phyloP scores from a whole-genome alignment of 805 yeast genomes.

The Wickerhamomyces silvicola region DNA sequence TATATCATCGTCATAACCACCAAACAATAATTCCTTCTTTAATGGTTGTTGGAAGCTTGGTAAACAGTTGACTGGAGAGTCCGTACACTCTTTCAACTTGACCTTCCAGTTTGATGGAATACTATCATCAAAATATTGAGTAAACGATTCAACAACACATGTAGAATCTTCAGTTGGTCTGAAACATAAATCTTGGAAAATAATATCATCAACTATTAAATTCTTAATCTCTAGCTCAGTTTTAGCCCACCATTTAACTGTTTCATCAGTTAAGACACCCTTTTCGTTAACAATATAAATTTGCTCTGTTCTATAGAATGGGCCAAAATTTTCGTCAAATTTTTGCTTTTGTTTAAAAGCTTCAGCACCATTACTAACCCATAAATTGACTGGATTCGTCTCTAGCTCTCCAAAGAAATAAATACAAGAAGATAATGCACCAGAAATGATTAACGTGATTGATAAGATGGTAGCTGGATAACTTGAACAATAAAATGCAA shows the following conservation, averaged over 20 bases:
- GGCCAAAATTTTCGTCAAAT: slow-evolving; percentile 82
- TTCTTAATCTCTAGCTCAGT: slow-evolving; percentile 52
- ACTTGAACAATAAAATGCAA: slow-evolving; percentile 55
- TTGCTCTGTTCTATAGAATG: slow-evolving; percentile 87
- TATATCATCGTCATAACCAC: slow-evolving; percentile 46
- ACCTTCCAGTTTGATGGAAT: slow-evolving; percentile 51
- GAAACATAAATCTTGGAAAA: slow-evolving; percentile 68
- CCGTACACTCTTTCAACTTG: slow-evolving; percentile 53
- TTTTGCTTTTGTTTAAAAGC: slow-evolving; percentile 60
- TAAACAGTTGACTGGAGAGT: slow-evolving; percentile 81
- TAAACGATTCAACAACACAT: slow-evolving; percentile 81
- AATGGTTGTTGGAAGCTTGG: slow-evolving; percentile 91
- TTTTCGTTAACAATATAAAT: slow-evolving; percentile 64
- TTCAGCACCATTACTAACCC: slow-evolving; percentile 81
- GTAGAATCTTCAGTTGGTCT: slow-evolving; percentile 68
- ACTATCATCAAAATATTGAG: slow-evolving; percentile 79
- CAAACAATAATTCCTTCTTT: slow-evolving; percentile 64
- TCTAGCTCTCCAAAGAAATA: slow-evolving; percentile 52
- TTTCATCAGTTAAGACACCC: slow-evolving; percentile 65
- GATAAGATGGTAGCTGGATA: slow-evolving; percentile 51
- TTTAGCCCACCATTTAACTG: slow-evolving; percentile 84
- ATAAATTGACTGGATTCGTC: slow-evolving; percentile 71
- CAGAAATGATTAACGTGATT: slow-evolving; percentile 32
- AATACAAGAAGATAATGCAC: slow-evolving; percentile 47
- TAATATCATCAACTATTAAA: slow-evolving; percentile 24